phyloP scores from a whole-genome alignment of 305 asterid genomes.

The Plantago rigida region DNA sequence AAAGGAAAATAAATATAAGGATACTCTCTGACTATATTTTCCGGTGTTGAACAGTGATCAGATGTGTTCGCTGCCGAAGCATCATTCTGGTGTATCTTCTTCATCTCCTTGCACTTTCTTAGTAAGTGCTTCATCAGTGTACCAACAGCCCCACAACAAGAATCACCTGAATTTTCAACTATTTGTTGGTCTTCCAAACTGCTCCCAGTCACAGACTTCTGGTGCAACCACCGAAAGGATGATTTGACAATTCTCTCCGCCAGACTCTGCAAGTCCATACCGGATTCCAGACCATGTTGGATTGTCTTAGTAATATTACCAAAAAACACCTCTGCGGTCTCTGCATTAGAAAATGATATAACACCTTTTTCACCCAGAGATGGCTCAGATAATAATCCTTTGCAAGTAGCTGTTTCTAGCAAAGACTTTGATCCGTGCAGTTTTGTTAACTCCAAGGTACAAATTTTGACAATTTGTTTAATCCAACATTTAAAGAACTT shows the following conservation, averaged over 20 bases:
- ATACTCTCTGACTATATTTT: slow-evolving; percentile 70
- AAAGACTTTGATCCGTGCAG: slow-evolving; percentile 30
- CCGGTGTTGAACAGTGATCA: slow-evolving; percentile 35
- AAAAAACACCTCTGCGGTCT: slow-evolving; percentile 49
- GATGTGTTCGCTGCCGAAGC: slow-evolving; percentile 25
- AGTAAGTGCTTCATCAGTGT: slow-evolving; percentile 42
- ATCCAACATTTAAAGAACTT: slow-evolving; percentile 88
- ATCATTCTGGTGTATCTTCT: slow-evolving; percentile 37
- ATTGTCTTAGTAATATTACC: slow-evolving; percentile 43
- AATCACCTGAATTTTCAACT: slow-evolving; percentile 27
- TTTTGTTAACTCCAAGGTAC: slow-evolving; percentile 26
- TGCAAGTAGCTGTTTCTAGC: slow-evolving; percentile 32
- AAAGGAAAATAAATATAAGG: slow-evolving; percentile 31
- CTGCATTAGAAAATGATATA: slow-evolving; percentile 32
- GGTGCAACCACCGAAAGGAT: slow-evolving; percentile 45
- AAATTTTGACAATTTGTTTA: slow-evolving; percentile 49
- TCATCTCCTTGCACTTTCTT: slow-evolving; percentile 71
- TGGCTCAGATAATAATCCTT: slow-evolving; percentile 34
- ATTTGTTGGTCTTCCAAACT: slow-evolving; percentile 32
- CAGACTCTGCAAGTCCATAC: slow-evolving; percentile 68
- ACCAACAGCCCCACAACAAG: slow-evolving; percentile 29
- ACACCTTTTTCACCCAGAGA: slow-evolving; percentile 39
- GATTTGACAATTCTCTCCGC: slow-evolving; percentile 67
- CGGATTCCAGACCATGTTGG: slow-evolving; percentile 61
- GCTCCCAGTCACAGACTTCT: slow-evolving; percentile 29